Base-by-base conservation (phyloP, 495 filamentous ascomycete genomes). In the Chaetomium tenue region DNA sequence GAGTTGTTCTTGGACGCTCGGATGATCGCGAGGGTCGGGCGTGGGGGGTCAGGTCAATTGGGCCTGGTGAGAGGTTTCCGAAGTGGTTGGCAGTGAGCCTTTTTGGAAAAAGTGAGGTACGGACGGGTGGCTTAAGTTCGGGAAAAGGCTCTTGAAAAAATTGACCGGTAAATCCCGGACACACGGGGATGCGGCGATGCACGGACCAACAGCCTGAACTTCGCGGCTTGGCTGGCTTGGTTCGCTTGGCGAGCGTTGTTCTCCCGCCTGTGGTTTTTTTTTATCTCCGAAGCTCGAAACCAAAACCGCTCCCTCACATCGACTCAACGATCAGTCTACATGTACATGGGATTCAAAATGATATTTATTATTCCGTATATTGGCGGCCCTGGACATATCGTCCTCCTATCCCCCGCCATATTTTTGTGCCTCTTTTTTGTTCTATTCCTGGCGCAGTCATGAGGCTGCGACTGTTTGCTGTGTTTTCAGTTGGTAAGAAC, bases 101-200 rank as follows among this genome's bases (percentile, higher is more conserved):
- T 73, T 74, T 74, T 70, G 67, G 66, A 64, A 63, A 69, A 69
- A 69, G 40, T 44, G 55, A 67, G 63, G 63, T 63, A 55, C 52
- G 55, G 51, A 60, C 30, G 40, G 54, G 47, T 52, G 58, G 47
- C 46, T 42, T 48, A 58, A 52, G 42, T 61, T 68, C 67, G 62
- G 66, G 60, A 60, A 62, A 64, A 64, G 51, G 50, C 52, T 9
- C 62, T 46, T 46, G 44, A 55, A 73, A 73, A 75, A 75, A 60
- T 64, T 62, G 59, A 48, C 54, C 72, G 71, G 68, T 68, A 75
- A 72, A 69, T 72, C 66, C 70, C 72, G 72, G 72, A 51, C 63
- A 62, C 60, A 53, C 44, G 23, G 58, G 23, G 50, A 37, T 7
- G 28, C 28, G 25, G 39, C 60, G 22, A 57, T 53, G 67, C 65